Evolutionary conservation across 2,329 filamentous ascomycete genomes (phyloP).

Genomic region (Calonectria ilicicola): DNA sequence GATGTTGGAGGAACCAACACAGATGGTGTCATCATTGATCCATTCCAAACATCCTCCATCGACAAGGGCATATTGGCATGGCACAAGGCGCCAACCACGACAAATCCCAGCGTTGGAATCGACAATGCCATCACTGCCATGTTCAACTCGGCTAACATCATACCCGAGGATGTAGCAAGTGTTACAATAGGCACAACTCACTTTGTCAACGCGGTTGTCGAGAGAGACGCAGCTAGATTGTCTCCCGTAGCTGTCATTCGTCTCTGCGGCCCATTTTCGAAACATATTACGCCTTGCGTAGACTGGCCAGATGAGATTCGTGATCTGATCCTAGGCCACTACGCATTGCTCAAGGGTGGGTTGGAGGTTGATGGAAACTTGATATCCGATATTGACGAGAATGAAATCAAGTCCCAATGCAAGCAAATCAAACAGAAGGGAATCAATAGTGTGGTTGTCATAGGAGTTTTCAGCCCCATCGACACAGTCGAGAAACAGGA

Average conservation of each 20-base stretch:
- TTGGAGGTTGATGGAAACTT: constrained; percentile 63
- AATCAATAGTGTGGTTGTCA: constrained; percentile 61
- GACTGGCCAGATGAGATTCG: constrained; percentile 66
- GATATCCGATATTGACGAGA: constrained; percentile 59
- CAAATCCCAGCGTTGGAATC: constrained; percentile 12
- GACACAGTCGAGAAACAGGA: constrained; percentile 62
- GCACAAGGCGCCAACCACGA: constrained; percentile 42
- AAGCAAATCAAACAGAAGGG: constrained; percentile 52
- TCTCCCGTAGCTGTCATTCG: constrained; percentile 65
- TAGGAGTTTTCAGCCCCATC: constrained; percentile 65
- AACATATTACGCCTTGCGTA: constrained; percentile 61
- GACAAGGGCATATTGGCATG: constrained; percentile 60
- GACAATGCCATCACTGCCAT: constrained; percentile 54
- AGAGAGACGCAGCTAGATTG: constrained; percentile 61
- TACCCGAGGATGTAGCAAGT: constrained; percentile 55
- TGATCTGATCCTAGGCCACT: constrained; percentile 58
- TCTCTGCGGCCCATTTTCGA: constrained; percentile 65
- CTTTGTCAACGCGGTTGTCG: constrained; percentile 70
- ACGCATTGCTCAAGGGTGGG: constrained; percentile 61
- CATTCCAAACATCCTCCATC: constrained; percentile 46
- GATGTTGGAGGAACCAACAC: constrained; percentile 66
- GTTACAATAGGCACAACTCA: constrained; percentile 69
- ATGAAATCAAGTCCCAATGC: constrained; percentile 54
- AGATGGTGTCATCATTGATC: constrained; percentile 64
- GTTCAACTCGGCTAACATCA: constrained; percentile 50